Percentiles rank a stretch among this genome's conserved stretches.
Conservation (phyloP, 306 rosid genomes). For the Astragalus glycyphyllos region DNA sequence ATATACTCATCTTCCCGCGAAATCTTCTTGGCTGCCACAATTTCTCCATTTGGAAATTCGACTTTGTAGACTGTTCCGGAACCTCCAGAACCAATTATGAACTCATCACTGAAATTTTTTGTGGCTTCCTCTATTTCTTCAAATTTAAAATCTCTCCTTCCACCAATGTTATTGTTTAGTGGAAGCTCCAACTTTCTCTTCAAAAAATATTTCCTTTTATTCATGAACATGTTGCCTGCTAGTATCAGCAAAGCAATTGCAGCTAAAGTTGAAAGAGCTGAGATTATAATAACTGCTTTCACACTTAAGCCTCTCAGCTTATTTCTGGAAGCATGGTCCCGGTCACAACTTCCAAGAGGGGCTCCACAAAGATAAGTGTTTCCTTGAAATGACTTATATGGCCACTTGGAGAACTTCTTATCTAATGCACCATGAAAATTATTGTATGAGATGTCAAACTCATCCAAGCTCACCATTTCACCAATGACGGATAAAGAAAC, state of each 20-base stretch:
- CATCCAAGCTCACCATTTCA: slow-evolving; percentile 74
- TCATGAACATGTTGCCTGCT: slow-evolving; percentile 48
- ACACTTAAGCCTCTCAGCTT: slow-evolving; percentile 47
- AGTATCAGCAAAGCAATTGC: slow-evolving; percentile 62
- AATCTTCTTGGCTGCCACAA: slow-evolving; percentile 83
- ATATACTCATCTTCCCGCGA: slow-evolving; percentile 73
- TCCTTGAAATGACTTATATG: slow-evolving; percentile 61
- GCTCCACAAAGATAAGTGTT: slow-evolving; percentile 72
- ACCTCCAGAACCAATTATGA: slow-evolving; percentile 83
- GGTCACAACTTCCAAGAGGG: slow-evolving; percentile 59
- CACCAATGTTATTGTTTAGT: slow-evolving; percentile 44
- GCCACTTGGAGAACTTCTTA: slow-evolving; percentile 71
- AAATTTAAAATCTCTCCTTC: slow-evolving; percentile 64
- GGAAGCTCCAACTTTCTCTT: slow-evolving; percentile 41
- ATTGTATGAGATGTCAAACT: slow-evolving; percentile 80
- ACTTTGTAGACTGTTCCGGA: slow-evolving; percentile 83
- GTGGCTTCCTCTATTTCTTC: slow-evolving; percentile 82
- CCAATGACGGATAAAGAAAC: slow-evolving; percentile 63
- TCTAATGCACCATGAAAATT: slow-evolving; percentile 65
- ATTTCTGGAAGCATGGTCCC: slow-evolving; percentile 1
- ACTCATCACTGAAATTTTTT: slow-evolving; percentile 68
- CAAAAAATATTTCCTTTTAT: slow-evolving; percentile 52
- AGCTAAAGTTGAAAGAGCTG: slow-evolving; percentile 65
- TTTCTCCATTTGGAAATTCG: slow-evolving; percentile 66
- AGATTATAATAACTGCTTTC: slow-evolving; percentile 52